phyloP scores from a whole-genome alignment of 2,329 filamentous ascomycete species.

The Epichloe bromicola region DNA sequence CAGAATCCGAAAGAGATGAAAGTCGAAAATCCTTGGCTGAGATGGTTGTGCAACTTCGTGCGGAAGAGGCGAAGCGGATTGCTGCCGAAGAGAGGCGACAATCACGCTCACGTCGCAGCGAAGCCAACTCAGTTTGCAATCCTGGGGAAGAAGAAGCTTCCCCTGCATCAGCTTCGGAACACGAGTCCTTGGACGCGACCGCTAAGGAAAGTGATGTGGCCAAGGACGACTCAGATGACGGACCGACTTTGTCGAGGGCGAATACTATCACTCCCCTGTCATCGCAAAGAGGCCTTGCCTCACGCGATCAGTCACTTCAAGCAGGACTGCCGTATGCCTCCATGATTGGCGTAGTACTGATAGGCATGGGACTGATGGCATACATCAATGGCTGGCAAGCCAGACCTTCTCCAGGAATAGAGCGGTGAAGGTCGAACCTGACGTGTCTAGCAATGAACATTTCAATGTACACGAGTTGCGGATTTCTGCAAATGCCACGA shows the following conservation, averaged over 20 bases:
- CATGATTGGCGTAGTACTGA: constrained; percentile 67
- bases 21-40: constrained; percentile 67
- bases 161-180: not conserved
- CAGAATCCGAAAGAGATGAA: constrained; percentile 63
- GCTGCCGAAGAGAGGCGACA: constrained; percentile 28
- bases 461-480: not conserved
- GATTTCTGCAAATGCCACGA: not conserved
- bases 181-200: not conserved
- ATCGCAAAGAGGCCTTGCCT: constrained; percentile 24
- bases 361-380: constrained; percentile 75
- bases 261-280: constrained; percentile 36
- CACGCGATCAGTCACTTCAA: constrained; percentile 30
- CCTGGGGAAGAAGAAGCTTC: not conserved
- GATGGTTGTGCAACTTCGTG: constrained; percentile 74
- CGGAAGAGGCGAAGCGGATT: constrained; percentile 42
- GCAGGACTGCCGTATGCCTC: constrained; percentile 62
- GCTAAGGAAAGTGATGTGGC: constrained; percentile 10
- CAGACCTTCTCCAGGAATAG: constrained; percentile 20
- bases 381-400: constrained; percentile 72
- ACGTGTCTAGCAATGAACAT: not conserved
- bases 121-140: constrained; percentile 5
- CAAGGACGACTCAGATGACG: constrained; percentile 24
- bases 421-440: constrained; percentile 15
- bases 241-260: constrained; percentile 31
- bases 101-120: constrained; percentile 19